Conservation (phyloP, 1,284 basidiomycete species). For the Cutaneotrichosporon dermatis region DNA sequence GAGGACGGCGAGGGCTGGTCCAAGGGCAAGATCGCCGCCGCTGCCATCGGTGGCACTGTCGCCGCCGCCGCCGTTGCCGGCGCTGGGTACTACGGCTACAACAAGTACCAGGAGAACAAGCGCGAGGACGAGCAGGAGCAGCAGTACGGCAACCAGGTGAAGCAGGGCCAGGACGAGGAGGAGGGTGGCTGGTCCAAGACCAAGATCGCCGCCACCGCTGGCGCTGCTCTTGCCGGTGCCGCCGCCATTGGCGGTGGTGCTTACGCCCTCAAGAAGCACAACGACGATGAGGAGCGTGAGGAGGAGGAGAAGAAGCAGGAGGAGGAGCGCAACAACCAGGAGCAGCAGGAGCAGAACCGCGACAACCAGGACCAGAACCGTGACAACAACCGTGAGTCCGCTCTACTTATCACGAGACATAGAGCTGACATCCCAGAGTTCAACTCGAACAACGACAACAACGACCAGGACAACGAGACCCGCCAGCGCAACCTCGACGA, state of each 20-base stretch:
- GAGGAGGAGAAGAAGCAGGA: neutral
- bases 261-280: conserved; percentile 15
- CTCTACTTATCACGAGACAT: neutral
- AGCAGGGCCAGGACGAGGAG: neutral
- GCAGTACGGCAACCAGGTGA: neutral
- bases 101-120: conserved; percentile 7
- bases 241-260: conserved; percentile 3
- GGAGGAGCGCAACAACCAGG: conserved; percentile 2
- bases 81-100: conserved; percentile 5
- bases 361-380: neutral
- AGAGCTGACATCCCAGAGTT: neutral
- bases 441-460: conserved; percentile 13
- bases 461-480: conserved; percentile 4
- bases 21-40: conserved; percentile 13
- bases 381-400: neutral
- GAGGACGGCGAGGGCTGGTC: conserved; percentile 10
- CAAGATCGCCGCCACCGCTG: conserved; percentile 10
- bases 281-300: conserved; percentile 7
- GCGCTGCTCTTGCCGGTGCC: conserved; percentile 3
- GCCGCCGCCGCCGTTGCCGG: conserved; percentile 7
- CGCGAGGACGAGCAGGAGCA: conserved; percentile 3
- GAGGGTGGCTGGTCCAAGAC: conserved; percentile 12
- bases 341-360: neutral
- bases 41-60: conserved; percentile 1
- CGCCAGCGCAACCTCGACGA: neutral